Base-by-base conservation (phyloP, 2,329 filamentous ascomycete species). In the Calonectria pseudoturangicola region DNA sequence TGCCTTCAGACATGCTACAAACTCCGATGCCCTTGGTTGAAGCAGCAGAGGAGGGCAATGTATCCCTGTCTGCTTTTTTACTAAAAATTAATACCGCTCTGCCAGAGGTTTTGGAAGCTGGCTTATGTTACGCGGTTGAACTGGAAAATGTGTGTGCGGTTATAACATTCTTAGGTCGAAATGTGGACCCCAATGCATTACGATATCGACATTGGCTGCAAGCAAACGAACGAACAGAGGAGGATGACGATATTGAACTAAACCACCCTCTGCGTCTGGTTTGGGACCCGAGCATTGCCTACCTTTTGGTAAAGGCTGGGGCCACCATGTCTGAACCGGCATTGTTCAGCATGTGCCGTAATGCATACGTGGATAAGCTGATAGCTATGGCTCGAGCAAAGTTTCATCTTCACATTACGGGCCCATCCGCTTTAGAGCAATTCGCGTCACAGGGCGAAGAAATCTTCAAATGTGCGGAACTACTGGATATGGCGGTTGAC, bases 161-260 rank as follows among this genome's bases (percentile, higher is more conserved):
- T 10, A 66, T 47, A 16, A 66, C 33, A 9, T 43, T 66, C 2
- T 30, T 66, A 15, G 15, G 25, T 25, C 64, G 64, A 54, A 33
- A 30, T 12, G 36, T 54, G 39, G 64, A 66, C 13, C 21, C 64
- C 3, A 68, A 68, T 50, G 66, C 66, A 39, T 9, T 60, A 16
- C 50, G n/a, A 41, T 41, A 60, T 50, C 51, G 66, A 9, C 3
- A 13, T 10, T 54, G 16, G 41, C 41, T 43, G 2, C 41, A n/a
- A n/a, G 8, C 41, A 6, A 16, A 43, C 15, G 16, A 43, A 18
- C 15, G 4, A 4, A 16, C 15, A 18, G 41, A 43, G 15, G n/a
- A 5, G 50, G 50, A 30, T 30, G 50, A 54, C 3, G 18, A 43
- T 30, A 33, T 54, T 30, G 27, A 54, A 18, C 16, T 5, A 4